A percentile compares a stretch with the other conserved stretches of the same genome.
Evolutionary conservation across 2,329 filamentous ascomycete species (phyloP).

Genomic region (Annulohypoxylon truncatum): DNA sequence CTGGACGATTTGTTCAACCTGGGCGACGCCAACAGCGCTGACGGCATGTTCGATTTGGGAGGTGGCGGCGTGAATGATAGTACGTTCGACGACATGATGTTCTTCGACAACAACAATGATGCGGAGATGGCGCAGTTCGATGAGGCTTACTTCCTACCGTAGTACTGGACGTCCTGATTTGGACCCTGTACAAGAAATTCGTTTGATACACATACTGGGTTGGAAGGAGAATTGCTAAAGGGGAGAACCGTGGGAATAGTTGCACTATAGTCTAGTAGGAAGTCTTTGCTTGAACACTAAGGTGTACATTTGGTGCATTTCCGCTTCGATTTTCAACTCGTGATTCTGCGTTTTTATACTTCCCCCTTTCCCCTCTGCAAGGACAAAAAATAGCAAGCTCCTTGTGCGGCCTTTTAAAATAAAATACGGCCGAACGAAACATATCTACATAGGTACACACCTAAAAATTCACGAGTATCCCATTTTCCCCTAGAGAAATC

Average conservation of each 20-base stretch:
- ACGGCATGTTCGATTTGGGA: conserved; percentile 56
- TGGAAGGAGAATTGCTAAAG: not conserved
- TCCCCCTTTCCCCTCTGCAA: too few relatives aligned
- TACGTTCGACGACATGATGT: conserved; percentile 64
- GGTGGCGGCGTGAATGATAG: conserved; percentile 53
- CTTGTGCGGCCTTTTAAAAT: too few relatives aligned
- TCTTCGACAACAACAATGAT: conserved; percentile 57
- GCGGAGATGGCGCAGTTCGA: conserved; percentile 62
- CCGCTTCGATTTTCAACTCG: not conserved
- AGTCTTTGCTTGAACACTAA: too few relatives aligned
- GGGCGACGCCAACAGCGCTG: conserved; percentile 50
- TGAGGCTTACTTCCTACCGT: conserved; percentile 57
- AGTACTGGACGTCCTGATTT: not conserved
- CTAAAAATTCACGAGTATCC: not conserved
- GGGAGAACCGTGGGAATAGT: not conserved
- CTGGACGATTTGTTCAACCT: conserved; percentile 63
- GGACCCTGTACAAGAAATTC: not conserved
- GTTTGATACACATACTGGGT: too few relatives aligned
- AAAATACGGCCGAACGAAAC: too few relatives aligned
- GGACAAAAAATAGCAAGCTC: too few relatives aligned
- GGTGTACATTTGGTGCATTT: not conserved
- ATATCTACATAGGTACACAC: too few relatives aligned
- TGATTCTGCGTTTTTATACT: too few relatives aligned
- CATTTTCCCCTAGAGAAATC: not conserved
- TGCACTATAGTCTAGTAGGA: not conserved